A percentile compares a stretch with the other conserved stretches of the same genome.
These are phyloP conservation scores for Ulota crispa DNA, from an alignment of 225 moss, liverwort and hornwort species.

Conservation along the genomic window DNA sequence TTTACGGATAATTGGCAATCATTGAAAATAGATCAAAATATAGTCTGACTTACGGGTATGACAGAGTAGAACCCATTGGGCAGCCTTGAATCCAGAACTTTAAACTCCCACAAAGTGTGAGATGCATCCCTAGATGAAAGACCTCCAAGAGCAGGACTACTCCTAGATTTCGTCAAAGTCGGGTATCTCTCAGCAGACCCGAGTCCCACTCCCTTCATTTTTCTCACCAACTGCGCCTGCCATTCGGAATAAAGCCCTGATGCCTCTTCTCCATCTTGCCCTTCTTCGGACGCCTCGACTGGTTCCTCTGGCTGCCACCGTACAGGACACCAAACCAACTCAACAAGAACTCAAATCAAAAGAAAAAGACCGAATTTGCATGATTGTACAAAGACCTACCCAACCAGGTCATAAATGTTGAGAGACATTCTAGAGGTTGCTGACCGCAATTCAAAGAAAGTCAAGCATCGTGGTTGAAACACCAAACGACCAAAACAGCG, in stretches of 20 bases:
- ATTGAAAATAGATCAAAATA: slow-evolving; percentile 6
- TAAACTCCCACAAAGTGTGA: slow-evolving; percentile 88
- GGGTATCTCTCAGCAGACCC: slow-evolving; percentile 53
- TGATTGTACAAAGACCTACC: background rate
- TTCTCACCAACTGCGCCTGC: slow-evolving; percentile 58
- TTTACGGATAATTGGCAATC: background rate
- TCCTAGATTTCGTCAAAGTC: slow-evolving; percentile 61
- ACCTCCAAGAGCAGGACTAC: slow-evolving; percentile 71
- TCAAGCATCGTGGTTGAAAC: background rate
- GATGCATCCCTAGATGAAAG: slow-evolving; percentile 78
- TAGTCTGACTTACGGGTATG: slow-evolving; percentile 73
- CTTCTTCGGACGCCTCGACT: slow-evolving; percentile 44
- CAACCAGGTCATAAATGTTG: background rate
- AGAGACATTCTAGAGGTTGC: background rate
- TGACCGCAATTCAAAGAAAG: background rate
- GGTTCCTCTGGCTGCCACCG: slow-evolving; percentile 39
- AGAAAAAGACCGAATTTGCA: background rate
- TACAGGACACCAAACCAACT: slow-evolving; percentile 3
- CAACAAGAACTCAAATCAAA: slow-evolving; percentile 24
- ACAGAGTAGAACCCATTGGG: slow-evolving; percentile 96
- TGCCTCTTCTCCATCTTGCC: slow-evolving; percentile 48
- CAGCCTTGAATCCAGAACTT: slow-evolving; percentile 75
- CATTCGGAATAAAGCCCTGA: slow-evolving; percentile 55
- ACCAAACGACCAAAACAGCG: background rate
- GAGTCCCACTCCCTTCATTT: slow-evolving; percentile 66